Percentiles rank a stretch among this genome's conserved stretches.
Conservation (phyloP, 2,329 filamentous ascomycete genomes). For the Lachnellula subtilissima region DNA sequence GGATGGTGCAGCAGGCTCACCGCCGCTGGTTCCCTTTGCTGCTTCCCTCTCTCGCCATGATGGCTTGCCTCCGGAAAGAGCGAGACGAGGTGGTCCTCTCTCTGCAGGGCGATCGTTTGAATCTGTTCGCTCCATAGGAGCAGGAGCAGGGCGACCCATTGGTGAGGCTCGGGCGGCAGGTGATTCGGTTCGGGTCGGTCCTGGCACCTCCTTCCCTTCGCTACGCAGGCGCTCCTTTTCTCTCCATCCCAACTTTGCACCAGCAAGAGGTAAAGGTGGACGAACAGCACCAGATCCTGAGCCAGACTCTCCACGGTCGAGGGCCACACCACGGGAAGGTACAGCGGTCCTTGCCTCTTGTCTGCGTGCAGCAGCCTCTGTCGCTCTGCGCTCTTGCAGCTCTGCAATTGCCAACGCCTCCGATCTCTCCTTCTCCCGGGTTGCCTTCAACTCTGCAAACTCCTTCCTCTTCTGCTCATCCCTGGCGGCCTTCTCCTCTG, state of each 20-base stretch:
- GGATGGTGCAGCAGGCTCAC: slow-evolving; percentile 23
- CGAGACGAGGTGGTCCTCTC: slow-evolving; percentile 49
- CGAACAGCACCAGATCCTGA: slow-evolving; percentile 40
- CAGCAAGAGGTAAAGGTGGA: slow-evolving; percentile 57
- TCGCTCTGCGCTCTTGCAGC: slow-evolving; percentile 75
- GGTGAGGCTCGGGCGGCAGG: slow-evolving; percentile 24
- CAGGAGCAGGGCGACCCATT: slow-evolving; percentile 20
- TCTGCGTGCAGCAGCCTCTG: slow-evolving; percentile 76
- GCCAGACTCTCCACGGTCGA: slow-evolving; percentile 46
- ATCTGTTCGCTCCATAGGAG: slow-evolving; percentile 39
- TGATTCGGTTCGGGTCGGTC: slow-evolving; percentile 21
- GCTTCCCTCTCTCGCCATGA: slow-evolving; percentile 58
- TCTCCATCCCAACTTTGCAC: slow-evolving; percentile 65
- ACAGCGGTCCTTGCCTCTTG: slow-evolving; percentile 49
- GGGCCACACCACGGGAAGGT: slow-evolving; percentile 38
- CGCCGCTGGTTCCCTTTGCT: slow-evolving; percentile 38
- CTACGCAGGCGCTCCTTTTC: slow-evolving; percentile 58
- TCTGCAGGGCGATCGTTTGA: slow-evolving; percentile 39
- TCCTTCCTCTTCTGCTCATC: slow-evolving; percentile 76
- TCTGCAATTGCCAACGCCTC: slow-evolving; percentile 61
- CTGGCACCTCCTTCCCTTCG: slow-evolving; percentile 30
- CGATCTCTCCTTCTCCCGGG: slow-evolving; percentile 62
- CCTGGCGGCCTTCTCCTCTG: slow-evolving; percentile 73
- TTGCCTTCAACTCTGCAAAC: slow-evolving; percentile 61
- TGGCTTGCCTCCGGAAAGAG: slow-evolving; percentile 45